Base-by-base conservation (phyloP, 1,284 basidiomycete species). In the Mycena sp. region DNA sequence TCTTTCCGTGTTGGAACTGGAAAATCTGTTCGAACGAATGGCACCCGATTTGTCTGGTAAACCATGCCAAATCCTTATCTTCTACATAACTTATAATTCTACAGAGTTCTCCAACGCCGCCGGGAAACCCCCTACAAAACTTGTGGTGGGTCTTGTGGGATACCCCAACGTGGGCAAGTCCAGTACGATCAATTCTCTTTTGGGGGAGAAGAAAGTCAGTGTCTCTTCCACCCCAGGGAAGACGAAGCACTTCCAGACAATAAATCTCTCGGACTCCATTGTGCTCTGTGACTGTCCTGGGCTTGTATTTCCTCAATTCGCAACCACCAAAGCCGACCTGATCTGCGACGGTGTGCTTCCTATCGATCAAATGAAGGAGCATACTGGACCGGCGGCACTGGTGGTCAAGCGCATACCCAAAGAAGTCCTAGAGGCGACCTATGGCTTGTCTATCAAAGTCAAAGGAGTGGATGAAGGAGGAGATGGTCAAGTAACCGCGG, bases 171-270 rank as follows among this genome's bases (percentile, higher is more conserved):
- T 99, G 45, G 98, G 97, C 26, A 99, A 99, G 78, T 97, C 95
- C 1, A 95, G 92, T 67, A 90, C 98, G 10, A 99, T 99, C 77
- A 99, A 99, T 76, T 95, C 96, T 21, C 86, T 99, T 19, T 88
- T 99, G 54, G 91, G 98, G 30, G 91, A 93, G 72, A 98, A 99
- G 82, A 98, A 96, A 84, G 97, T 99, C 65, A 97, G 94, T 71
- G 97, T 98, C 9, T 99, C 96, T 2, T 90, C 96, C 0, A 99
- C 97, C 0, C 98, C 98, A 0, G 96, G 98, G 69, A 99, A 99
- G 79, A 99, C 98, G 29, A 99, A 99, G 76, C 98, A 99, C 79
- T 99, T 99, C 82, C 98, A 99, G 79, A 99, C 98, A 0, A 96
- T 99, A 67, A 88, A 96, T 68, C 85, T 99, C 26, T 96, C 96